Conservation (phyloP, 345 rosid species). For the Balakata baccata region DNA sequence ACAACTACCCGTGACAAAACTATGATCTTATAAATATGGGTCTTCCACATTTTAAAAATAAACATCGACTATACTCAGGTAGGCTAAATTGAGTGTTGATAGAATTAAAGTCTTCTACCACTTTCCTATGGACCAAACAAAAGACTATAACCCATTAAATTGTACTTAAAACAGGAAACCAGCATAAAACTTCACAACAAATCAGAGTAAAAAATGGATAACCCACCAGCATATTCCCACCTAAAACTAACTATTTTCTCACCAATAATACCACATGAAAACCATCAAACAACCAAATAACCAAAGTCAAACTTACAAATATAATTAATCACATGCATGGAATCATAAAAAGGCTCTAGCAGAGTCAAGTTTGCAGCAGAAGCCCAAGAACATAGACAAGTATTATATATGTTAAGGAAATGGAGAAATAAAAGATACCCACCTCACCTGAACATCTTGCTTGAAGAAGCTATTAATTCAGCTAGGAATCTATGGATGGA, state of each 20-base stretch:
- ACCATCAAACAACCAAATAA: conserved; percentile 10
- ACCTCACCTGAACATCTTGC: conserved; percentile 20
- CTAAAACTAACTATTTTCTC: conserved; percentile 2
- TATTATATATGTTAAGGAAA: too few species aligned
- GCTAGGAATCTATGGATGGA: conserved; percentile 7
- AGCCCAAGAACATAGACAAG: too few species aligned
- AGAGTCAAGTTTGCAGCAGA: background rate
- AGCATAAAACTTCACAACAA: background rate
- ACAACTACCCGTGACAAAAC: background rate
- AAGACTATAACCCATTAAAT: background rate
- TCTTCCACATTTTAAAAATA: too few species aligned
- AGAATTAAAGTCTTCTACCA: background rate
- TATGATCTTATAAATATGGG: background rate
- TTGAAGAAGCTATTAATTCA: conserved; percentile 10
- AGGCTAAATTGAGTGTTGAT: background rate
- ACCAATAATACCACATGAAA: conserved; percentile 10
- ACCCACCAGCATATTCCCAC: conserved; percentile 8
- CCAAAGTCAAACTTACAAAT: conserved; percentile 30
- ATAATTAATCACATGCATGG: background rate
- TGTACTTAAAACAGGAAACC: conserved; percentile 12
- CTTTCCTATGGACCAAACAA: conserved; percentile 6
- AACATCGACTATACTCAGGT: background rate
- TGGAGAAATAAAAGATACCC: background rate
- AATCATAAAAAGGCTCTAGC: conserved; percentile 1
- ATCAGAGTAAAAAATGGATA: conserved; percentile 18